Conservation (phyloP, 2,329 filamentous ascomycete genomes). For the Exophiala spinifera region DNA sequence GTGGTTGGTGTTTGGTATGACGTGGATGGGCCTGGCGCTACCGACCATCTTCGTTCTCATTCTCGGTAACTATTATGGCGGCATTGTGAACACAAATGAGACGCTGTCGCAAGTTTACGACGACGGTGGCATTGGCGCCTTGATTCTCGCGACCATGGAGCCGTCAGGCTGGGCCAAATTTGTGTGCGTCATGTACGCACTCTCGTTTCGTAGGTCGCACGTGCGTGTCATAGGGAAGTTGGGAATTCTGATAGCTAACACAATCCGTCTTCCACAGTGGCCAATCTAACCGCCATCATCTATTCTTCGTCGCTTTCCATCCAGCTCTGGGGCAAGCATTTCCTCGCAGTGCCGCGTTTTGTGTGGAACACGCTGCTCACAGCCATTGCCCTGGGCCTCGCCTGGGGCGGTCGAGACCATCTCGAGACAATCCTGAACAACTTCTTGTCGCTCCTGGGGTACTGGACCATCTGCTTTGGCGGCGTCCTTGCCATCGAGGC, state of each 20-base stretch:
- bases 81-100: slow-evolving; percentile 19
- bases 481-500: slow-evolving; percentile 24
- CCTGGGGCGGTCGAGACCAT: slow-evolving; percentile 24
- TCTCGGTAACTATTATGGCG: slow-evolving; percentile 21
- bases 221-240: neutral
- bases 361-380: slow-evolving; percentile 22
- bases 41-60: slow-evolving; percentile 28
- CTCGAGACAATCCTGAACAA: slow-evolving; percentile 24
- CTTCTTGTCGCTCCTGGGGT: slow-evolving; percentile 26
- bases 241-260: neutral
- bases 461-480: slow-evolving; percentile 26
- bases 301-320: slow-evolving; percentile 25
- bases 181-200: neutral
- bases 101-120: slow-evolving; percentile 26
- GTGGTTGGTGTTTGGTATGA: slow-evolving; percentile 29
- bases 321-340: slow-evolving; percentile 22
- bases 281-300: slow-evolving; percentile 22
- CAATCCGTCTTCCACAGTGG: slow-evolving; percentile 2
- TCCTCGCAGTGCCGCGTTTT: slow-evolving; percentile 27
- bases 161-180: slow-evolving; percentile 30
- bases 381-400: slow-evolving; percentile 15
- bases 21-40: slow-evolving; percentile 28
- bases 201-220: too few relatives aligned
- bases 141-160: slow-evolving; percentile 26
- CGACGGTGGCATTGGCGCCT: slow-evolving; percentile 25